Percentiles rank a stretch among this genome's conserved stretches.
These are phyloP conservation scores for Penicillium sp. DNA, from an alignment of 2,329 filamentous ascomycete species.

Conservation along the genomic window DNA sequence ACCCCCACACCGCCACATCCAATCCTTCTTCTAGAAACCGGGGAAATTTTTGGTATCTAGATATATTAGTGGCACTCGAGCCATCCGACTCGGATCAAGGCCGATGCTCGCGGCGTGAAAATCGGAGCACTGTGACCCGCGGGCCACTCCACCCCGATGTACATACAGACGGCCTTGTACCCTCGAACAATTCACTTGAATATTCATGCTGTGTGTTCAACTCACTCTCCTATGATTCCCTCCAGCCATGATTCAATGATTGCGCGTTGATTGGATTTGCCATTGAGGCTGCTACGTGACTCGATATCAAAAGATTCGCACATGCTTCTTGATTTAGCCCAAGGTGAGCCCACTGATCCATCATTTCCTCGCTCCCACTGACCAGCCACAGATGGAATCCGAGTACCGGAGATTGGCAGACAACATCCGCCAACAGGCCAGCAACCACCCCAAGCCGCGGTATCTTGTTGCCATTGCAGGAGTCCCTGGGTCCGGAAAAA, in stretches of 20 bases:
- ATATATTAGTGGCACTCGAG: neutral
- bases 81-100: conserved; percentile 12
- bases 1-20: neutral
- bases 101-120: conserved; percentile 4
- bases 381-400: conserved; percentile 18
- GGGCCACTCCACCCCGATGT: conserved; percentile 10
- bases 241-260: conserved; percentile 7
- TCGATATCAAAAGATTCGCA: neutral
- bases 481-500: conserved; percentile 34
- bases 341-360: neutral
- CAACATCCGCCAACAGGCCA: conserved; percentile 17
- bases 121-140: conserved; percentile 30
- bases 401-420: conserved; percentile 21
- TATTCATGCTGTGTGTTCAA: neutral
- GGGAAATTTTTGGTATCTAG: neutral
- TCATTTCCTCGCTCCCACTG: neutral
- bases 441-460: conserved; percentile 14
- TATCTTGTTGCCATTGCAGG: conserved; percentile 30
- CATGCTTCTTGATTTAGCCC: neutral
- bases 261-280: neutral
- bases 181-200: neutral
- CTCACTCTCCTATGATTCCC: neutral
- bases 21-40: neutral
- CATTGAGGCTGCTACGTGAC: conserved; percentile 1
- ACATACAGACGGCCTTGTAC: conserved; percentile 9